Base-by-base conservation (phyloP, 306 rosid genomes). In the Ziziphus jujuba region DNA sequence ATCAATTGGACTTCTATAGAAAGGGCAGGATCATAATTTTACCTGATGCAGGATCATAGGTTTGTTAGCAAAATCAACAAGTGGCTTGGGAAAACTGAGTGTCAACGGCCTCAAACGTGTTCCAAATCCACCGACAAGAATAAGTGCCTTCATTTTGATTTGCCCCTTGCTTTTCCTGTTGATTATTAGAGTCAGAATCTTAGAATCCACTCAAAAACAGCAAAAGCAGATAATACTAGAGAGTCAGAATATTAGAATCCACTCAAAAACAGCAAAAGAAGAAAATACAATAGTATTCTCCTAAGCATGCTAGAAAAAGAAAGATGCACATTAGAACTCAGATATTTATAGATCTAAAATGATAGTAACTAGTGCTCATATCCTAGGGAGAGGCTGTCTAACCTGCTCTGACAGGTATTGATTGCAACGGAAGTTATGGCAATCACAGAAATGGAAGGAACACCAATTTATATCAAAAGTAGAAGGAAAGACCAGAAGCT, bases 41-140 rank as follows among this genome's bases (percentile, higher is more conserved):
- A 95, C 99, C 99, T 95, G 99, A 70, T 95, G 99, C 81, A 95
- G 82, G 82, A 95, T 95, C 99, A 95, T 95, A 63, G 99, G 99
- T 72, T 95, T 95, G 80, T 95, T 95, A 52, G 96, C 99, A 70
- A 95, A 95, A 78, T 95, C 99, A 80, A 95, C 99, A 76, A 95
- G 99, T 58, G 99, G 99, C 89, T 95, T 95, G 25, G 99, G 99
- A 61, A 95, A 25, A 79, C 97, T 95, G 64, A 95, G 97, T 70
- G 99, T 95, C 91, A 95, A 76, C 74, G 99, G 99, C 92, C 99
- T 91, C 92, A 95, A 61, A 70, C 99, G 90, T 55, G 99, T 95
- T 73, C 99, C 99, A 71, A 95, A 95, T 47, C 99, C 99, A 60
- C 99, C 99, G 49, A 95, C 99, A 7, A 95, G 88, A 88, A 95